A percentile compares a stretch with the other conserved stretches of the same genome.
These are phyloP conservation scores for Suillus decipiens DNA, from an alignment of 768 basidiomycete species.

Conservation along the genomic window DNA sequence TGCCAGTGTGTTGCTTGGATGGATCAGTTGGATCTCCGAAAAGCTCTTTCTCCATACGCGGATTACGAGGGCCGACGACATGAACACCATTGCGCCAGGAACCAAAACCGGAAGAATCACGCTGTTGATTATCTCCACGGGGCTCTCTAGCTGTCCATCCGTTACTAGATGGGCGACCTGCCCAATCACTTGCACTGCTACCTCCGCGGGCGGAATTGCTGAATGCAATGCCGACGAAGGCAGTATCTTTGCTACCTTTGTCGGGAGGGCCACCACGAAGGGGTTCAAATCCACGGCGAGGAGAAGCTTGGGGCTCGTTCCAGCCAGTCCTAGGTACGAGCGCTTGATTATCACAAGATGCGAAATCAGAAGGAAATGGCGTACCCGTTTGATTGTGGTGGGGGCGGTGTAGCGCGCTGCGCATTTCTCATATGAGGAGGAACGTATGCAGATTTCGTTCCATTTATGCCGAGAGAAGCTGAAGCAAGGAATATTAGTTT, in stretches of 20 bases:
- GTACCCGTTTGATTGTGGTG: conserved; percentile 54
- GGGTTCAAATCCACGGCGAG: conserved; percentile 48
- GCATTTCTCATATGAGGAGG: conserved; percentile 84
- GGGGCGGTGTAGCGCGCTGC: conserved; percentile 80
- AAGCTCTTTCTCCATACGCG: conserved; percentile 92
- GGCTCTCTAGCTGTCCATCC: conserved; percentile 40
- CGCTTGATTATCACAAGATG: conserved; percentile 21
- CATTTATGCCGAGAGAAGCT: conserved; percentile 78
- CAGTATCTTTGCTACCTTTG: conserved; percentile 36
- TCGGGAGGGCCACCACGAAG: conserved; percentile 44
- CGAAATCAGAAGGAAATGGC: conserved; percentile 25
- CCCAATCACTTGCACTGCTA: conserved; percentile 39
- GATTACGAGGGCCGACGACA: conserved; percentile 78
- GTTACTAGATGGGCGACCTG: conserved; percentile 37
- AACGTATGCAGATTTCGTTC: conserved; percentile 77
- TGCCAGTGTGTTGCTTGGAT: conserved; percentile 91
- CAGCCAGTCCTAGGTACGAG: conserved; percentile 58
- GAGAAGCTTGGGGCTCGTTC: conserved; percentile 73
- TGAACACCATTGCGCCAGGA: conserved; percentile 91
- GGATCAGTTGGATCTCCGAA: conserved; percentile 88
- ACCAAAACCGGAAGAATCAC: conserved; percentile 56
- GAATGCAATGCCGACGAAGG: conserved; percentile 38
- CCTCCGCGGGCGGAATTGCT: conserved; percentile 36
- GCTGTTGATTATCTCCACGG: conserved; percentile 40
- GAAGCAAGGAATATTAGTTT: conserved; percentile 14